phyloP scores from a whole-genome alignment of 345 rosid genomes.

The Ceriops decandra region DNA sequence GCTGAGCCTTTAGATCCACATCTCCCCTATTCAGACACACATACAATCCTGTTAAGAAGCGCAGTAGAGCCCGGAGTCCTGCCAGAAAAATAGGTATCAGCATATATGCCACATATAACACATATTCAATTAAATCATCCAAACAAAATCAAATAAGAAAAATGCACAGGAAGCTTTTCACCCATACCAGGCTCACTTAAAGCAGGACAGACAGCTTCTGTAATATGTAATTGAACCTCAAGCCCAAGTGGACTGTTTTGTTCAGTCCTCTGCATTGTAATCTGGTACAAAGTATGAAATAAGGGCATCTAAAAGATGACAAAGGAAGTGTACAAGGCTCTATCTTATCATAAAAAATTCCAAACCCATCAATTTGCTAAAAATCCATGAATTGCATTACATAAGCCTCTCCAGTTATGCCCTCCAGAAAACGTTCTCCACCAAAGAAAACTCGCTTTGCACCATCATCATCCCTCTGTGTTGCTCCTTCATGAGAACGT shows the following conservation, averaged over 20 bases:
- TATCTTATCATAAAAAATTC: constrained; percentile 5
- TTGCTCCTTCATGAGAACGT: constrained; percentile 49
- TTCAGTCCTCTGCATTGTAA: constrained; percentile 94
- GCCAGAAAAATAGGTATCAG: constrained; percentile 22
- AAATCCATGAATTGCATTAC: constrained; percentile 44
- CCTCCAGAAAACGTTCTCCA: constrained; percentile 95
- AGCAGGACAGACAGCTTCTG: constrained; percentile 97
- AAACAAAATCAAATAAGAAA: background rate
- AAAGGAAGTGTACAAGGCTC: constrained; percentile 3
- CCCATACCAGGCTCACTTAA: constrained; percentile 90
- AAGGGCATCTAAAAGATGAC: constrained; percentile 13
- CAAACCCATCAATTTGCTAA: constrained; percentile 17
- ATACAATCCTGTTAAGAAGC: constrained; percentile 89
- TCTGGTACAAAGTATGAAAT: constrained; percentile 45
- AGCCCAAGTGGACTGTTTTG: constrained; percentile 88
- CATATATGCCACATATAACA: constrained; percentile 5
- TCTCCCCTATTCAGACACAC: constrained; percentile 94
- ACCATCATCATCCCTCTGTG: constrained; percentile 93
- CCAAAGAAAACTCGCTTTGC: constrained; percentile 99
- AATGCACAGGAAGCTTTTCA: background rate
- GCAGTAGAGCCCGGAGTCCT: constrained; percentile 98
- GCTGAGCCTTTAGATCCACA: constrained; percentile 77
- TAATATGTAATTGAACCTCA: constrained; percentile 92
- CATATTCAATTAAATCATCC: background rate
- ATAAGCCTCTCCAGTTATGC: constrained; percentile 93